Conservation (phyloP, 495 filamentous ascomycete species). For the Podospora didyma region DNA sequence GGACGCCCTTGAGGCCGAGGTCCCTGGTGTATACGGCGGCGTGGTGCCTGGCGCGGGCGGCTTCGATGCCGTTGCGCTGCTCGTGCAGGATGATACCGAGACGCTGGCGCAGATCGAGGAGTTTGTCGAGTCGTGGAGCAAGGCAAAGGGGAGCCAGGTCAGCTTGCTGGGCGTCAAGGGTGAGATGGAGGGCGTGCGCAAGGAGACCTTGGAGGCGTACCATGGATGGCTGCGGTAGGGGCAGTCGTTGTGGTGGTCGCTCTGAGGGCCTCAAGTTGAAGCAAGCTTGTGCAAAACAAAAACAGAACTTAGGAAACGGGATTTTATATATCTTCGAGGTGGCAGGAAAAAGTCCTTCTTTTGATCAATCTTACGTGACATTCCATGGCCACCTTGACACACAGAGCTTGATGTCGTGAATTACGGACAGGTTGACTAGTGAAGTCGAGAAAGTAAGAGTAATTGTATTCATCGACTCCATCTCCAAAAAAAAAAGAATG, state of each 20-base stretch:
- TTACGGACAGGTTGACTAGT: too few relatives aligned
- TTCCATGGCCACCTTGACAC: background rate
- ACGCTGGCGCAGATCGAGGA: conserved; percentile 60
- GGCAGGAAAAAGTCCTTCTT: background rate
- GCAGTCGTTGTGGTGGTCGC: background rate
- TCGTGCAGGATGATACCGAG: conserved; percentile 69
- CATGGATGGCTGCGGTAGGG: conserved; percentile 50
- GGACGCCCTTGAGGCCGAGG: conserved; percentile 59
- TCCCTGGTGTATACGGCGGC: conserved; percentile 82
- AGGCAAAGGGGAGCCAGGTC: conserved; percentile 65
- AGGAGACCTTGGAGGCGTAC: conserved; percentile 60
- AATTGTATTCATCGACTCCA: too few relatives aligned
- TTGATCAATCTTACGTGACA: background rate
- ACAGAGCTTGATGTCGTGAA: too few relatives aligned
- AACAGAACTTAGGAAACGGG: too few relatives aligned
- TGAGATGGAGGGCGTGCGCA: conserved; percentile 78
- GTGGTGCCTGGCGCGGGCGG: conserved; percentile 94
- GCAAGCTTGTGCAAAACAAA: too few relatives aligned
- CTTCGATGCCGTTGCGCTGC: conserved; percentile 82
- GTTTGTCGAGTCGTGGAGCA: conserved; percentile 63
- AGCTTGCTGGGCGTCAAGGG: conserved; percentile 76
- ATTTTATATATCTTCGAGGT: background rate
- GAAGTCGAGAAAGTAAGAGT: too few relatives aligned
- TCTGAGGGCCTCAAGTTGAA: too few relatives aligned
- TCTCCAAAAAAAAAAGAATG: too few relatives aligned